Evolutionary conservation across 352 stramenopile species (phyloP).

Genomic region (Phytophthora lateralis): DNA sequence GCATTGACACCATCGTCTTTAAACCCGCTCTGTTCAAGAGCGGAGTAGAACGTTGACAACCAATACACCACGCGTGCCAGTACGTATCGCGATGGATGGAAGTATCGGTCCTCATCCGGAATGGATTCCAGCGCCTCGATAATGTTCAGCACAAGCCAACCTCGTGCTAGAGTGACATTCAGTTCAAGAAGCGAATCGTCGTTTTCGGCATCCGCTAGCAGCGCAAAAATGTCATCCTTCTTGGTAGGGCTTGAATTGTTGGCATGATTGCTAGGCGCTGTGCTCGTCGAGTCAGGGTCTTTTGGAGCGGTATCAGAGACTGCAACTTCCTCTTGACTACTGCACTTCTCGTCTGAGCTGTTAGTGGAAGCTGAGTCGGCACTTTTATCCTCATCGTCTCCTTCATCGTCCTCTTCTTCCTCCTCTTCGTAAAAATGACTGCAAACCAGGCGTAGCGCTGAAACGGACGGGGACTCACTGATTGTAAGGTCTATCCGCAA

Average conservation of each 20-base stretch:
- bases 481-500: slow-evolving; percentile 64
- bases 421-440: slow-evolving; percentile 67
- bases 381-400: slow-evolving; percentile 19
- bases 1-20: slow-evolving; percentile 14
- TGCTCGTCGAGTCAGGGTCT: background rate
- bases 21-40: slow-evolving; percentile 15
- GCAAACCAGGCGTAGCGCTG: slow-evolving; percentile 46
- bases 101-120: slow-evolving; percentile 81
- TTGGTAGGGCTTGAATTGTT: slow-evolving; percentile 29
- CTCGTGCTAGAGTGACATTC: slow-evolving; percentile 30
- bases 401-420: slow-evolving; percentile 35
- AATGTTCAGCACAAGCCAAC: slow-evolving; percentile 67
- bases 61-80: slow-evolving; percentile 64
- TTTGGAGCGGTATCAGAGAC: background rate
- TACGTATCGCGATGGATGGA: slow-evolving; percentile 71
- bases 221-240: slow-evolving; percentile 48
- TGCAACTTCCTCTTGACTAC: slow-evolving; percentile 8
- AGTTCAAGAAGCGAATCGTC: slow-evolving; percentile 18
- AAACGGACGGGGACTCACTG: slow-evolving; percentile 25
- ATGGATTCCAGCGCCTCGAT: slow-evolving; percentile 78
- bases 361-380: background rate
- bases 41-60: slow-evolving; percentile 42
- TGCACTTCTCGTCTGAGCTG: slow-evolving; percentile 4
- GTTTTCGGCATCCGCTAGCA: slow-evolving; percentile 35
- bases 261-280: slow-evolving; percentile 1